Base-by-base conservation (phyloP, 2,329 filamentous ascomycete species). In the Fusarium pseudocircinatum region DNA sequence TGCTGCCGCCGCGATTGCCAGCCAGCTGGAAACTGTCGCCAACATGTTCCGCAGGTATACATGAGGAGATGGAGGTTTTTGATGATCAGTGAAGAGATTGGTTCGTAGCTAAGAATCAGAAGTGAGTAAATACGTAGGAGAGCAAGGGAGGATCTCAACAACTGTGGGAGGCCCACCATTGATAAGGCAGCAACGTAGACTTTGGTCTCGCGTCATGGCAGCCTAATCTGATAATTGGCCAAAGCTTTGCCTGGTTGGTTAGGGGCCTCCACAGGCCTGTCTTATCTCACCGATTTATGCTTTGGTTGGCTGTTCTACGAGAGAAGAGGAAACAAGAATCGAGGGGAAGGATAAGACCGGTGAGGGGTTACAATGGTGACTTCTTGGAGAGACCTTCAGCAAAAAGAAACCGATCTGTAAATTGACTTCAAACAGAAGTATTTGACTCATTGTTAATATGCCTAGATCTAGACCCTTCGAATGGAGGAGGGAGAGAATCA, bases 251-350 rank as follows among this genome's bases (percentile, higher is more conserved):
- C 11, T 26, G 4, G 24, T 44, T 6, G 16, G 24, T 44, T 44
- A 20, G 16, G 2, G 0, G 4, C 0, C 12, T 4, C 11, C 42
- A 20, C 0, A 20, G 16, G 24, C 7, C 18, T 44, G 24, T 26
- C 42, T 44, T 26, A 13, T 26, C 16, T 44, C 16, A 0, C 42
- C 7, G 42, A 20, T 26, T 18, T 6, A 14, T 14, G 42, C 0
- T 24, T 11, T 44, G 42, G 42, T 44, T 44, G 42, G 42, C 16
- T 6, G 42, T 24, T 44, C 24, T 26, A 6, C 5, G 42, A 44
- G 42, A 44, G 42, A 44, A 44, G 42, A 44, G 42, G 42, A 44
- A 44, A 26, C 42, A 44, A 14, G 16, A 26, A 26, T 44, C 42
- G 2, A 13, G n/a, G 24, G 6, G 42, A 44, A 44, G 24, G 42